Evolutionary conservation across 768 basidiomycete genomes (phyloP), one percentile per base, ranked within the genome.

Genomic region (Gautieria morchelliformis): DNA sequence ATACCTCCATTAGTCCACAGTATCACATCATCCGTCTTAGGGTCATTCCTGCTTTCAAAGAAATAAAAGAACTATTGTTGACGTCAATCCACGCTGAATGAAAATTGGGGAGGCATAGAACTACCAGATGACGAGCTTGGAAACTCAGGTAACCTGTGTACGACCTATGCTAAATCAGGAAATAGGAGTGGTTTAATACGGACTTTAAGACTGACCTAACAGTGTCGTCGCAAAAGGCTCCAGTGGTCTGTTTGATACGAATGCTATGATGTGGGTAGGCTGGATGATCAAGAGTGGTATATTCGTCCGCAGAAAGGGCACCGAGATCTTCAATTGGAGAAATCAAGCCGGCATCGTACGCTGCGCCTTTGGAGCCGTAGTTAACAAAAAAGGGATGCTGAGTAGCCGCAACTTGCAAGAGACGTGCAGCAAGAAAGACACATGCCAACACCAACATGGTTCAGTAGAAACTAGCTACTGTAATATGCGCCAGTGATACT

Each of bases 21-120:
- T 45, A 53, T 52, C 41, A 60, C 51, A 53, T 52, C 67, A 58
- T 70, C 70, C 44, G 67, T 74, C 14, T 71, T 75, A 33, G 83
- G 83, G 61, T 80, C 70, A 52, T 74, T 74, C 60, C 87, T 70
- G 59, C 80, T 83, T 69, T 87, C 84, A 67, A 87, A 88, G 69
- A 87, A 87, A 68, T 84, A 85, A 71, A 87, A 87, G 68, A 83
- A 84, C 50, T 52, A 30, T 4, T 27, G n/a, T 52, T 2, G 5
- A 30, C 10, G 15, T 52, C 5, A 20, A 15, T 15, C 20, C 15
- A 32, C 14, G 15, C 6, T 3, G 15, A 10, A 37, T 27, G n/a
- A 5, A 15, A 15, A 3, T 32, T 37, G 15, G 14, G 50, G 50
- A 52, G 14, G 4, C 27, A 27, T 14, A 20, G 22, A 48, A 12